Evolutionary conservation across 2,329 filamentous ascomycete species (phyloP).

Genomic region (Trichoderma breve): DNA sequence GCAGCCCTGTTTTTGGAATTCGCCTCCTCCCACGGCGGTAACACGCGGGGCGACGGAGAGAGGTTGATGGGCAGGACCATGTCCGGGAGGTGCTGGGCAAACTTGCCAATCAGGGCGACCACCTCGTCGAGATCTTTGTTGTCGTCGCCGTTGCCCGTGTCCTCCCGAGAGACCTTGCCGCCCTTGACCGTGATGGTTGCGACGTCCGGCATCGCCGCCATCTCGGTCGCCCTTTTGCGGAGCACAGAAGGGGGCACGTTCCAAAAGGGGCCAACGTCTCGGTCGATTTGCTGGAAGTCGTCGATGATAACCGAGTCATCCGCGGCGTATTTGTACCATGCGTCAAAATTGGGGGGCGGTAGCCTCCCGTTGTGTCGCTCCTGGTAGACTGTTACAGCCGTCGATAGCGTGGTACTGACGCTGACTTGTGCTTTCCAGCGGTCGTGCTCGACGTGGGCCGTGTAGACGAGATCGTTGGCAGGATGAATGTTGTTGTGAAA

Average conservation of each 20-base stretch:
- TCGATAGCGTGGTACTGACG: slow-evolving; percentile 45
- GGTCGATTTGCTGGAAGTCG: slow-evolving; percentile 75
- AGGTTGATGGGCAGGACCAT: slow-evolving; percentile 86
- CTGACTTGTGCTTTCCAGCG: slow-evolving; percentile 49
- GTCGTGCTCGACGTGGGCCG: slow-evolving; percentile 45
- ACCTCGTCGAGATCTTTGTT: slow-evolving; percentile 43
- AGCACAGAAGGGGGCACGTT: slow-evolving; percentile 66
- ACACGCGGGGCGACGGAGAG: slow-evolving; percentile 42
- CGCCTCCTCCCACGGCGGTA: slow-evolving; percentile 60
- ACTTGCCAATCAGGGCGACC: slow-evolving; percentile 66
- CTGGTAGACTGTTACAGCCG: slow-evolving; percentile 50
- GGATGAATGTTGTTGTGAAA: slow-evolving; percentile 41
- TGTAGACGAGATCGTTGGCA: slow-evolving; percentile 49
- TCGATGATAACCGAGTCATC: slow-evolving; percentile 72
- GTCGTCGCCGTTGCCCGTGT: slow-evolving; percentile 33
- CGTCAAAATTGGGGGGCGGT: slow-evolving; percentile 78
- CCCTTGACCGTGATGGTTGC: slow-evolving; percentile 58
- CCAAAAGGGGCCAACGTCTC: slow-evolving; percentile 76
- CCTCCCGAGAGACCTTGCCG: slow-evolving; percentile 54
- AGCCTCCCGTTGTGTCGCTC: slow-evolving; percentile 59
- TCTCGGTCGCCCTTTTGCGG: slow-evolving; percentile 52
- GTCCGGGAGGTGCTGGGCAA: slow-evolving; percentile 70
- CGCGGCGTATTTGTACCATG: slow-evolving; percentile 81
- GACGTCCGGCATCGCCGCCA: slow-evolving; percentile 43
- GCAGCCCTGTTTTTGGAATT: slow-evolving; percentile 20